phyloP scores from a whole-genome alignment of 2,329 filamentous ascomycete species.

The Lecanosticta acicola region DNA sequence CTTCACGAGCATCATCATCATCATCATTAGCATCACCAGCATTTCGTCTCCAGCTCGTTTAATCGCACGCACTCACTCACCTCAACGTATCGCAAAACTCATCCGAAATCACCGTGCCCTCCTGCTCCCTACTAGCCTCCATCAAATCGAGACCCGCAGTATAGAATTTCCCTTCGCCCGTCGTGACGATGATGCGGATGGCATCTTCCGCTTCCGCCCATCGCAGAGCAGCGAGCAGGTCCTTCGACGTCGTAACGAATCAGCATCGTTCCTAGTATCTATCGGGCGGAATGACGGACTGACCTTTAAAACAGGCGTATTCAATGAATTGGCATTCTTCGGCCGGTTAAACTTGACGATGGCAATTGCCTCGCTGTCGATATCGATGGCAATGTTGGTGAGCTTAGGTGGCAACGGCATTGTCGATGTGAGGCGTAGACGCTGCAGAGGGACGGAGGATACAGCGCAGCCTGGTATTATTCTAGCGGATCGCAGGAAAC shows the following conservation, averaged over 20 bases:
- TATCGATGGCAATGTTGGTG: slow-evolving; percentile 14
- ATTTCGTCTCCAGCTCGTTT: too few species aligned
- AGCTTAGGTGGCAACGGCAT: slow-evolving; percentile 16
- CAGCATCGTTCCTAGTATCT: too few species aligned
- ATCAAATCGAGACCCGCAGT: slow-evolving; percentile 21
- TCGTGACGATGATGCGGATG: slow-evolving; percentile 20
- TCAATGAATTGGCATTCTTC: slow-evolving; percentile 20
- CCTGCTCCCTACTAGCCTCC: slow-evolving; percentile 13
- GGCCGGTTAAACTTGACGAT: slow-evolving; percentile 22
- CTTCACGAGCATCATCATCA: slow-evolving; percentile 1
- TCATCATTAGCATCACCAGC: not conserved
- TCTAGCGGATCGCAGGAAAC: not conserved
- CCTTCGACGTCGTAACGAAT: too few species aligned
- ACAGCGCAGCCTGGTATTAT: too few species aligned
- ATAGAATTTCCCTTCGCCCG: slow-evolving; percentile 22
- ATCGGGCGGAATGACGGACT: not conserved
- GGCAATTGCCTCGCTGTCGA: slow-evolving; percentile 17
- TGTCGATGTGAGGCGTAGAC: not conserved
- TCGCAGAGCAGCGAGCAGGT: slow-evolving; percentile 17
- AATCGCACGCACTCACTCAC: too few species aligned
- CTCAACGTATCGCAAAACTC: slow-evolving; percentile 12
- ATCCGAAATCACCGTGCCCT: slow-evolving; percentile 17
- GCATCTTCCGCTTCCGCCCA: slow-evolving; percentile 14
- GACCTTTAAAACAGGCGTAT: slow-evolving; percentile 11
- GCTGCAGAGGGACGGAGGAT: not conserved